A percentile compares a stretch with the other conserved stretches of the same genome.
These are phyloP conservation scores for Linnemannia exigua DNA, from an alignment of 192 early-diverging fungal species.

Conservation along the genomic window DNA sequence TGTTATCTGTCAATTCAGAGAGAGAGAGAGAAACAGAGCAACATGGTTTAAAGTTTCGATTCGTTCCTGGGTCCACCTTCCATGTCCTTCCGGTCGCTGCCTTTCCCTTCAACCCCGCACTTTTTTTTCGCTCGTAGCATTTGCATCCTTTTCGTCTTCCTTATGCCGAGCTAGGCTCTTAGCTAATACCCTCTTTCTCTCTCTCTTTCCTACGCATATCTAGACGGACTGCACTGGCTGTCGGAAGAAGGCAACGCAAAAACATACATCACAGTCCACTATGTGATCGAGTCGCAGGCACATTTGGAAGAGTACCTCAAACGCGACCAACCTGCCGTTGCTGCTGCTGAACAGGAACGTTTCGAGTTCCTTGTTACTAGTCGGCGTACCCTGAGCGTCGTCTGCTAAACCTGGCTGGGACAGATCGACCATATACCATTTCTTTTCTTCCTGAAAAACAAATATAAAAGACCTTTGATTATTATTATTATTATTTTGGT, in stretches of 20 bases:
- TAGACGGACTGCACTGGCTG: conserved; percentile 55
- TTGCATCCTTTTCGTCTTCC: background rate
- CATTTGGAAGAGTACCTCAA: conserved; percentile 39
- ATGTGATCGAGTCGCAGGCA: conserved; percentile 47
- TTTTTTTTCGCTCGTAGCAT: conserved; percentile 6
- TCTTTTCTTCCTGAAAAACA: background rate
- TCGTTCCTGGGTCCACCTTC: background rate
- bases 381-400: conserved; percentile 50
- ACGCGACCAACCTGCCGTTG: conserved; percentile 37
- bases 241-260: conserved; percentile 54
- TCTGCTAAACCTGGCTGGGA: conserved; percentile 22
- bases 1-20: too few relatives aligned
- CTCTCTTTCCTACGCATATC: background rate
- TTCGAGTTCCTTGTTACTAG: conserved; percentile 56
- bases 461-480: too few relatives aligned
- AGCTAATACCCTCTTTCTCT: background rate
- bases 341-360: conserved; percentile 44
- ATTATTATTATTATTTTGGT: too few relatives aligned
- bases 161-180: background rate
- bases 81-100: background rate
- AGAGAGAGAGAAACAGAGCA: too few relatives aligned
- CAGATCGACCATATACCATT: background rate
- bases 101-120: conserved; percentile 13
- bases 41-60: conserved; percentile 3
- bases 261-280: conserved; percentile 56